These are phyloP conservation scores for Plasmodium cynomolgi DNA, from an alignment of 169 alveolate species.

Conservation along the genomic window DNA sequence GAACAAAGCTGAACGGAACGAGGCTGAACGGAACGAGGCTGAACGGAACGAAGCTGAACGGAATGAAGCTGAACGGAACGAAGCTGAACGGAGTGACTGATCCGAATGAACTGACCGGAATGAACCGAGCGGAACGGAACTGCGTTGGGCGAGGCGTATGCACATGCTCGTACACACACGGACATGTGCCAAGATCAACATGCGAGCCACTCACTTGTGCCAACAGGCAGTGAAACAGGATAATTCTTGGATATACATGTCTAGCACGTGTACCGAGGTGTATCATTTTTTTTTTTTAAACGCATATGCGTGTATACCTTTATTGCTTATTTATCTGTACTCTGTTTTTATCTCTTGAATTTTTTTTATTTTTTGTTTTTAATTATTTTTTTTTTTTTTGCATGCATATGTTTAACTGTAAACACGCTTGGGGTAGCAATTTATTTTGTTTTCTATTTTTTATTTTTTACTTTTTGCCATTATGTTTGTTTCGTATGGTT, in stretches of 20 bases:
- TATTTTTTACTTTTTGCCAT: not conserved
- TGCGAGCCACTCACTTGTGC: not conserved
- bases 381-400: not conserved
- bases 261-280: not conserved
- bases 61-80: not conserved
- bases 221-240: not conserved
- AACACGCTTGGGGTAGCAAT: not conserved
- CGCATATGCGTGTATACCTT: not conserved
- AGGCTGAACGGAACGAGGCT: not conserved
- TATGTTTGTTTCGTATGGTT: not conserved
- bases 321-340: not conserved
- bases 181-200: not conserved
- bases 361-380: not conserved
- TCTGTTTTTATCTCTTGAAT: conserved; percentile 10
- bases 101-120: not conserved
- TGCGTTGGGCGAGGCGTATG: not conserved
- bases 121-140: not conserved
- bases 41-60: not conserved
- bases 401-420: conserved; percentile 33
- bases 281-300: conserved; percentile 13
- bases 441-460: not conserved
- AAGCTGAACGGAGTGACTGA: not conserved
- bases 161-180: not conserved
- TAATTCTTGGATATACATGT: not conserved
- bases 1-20: not conserved